These are phyloP conservation scores for Suillus clintonianus DNA, from an alignment of 768 basidiomycete species.

Conservation along the genomic window DNA sequence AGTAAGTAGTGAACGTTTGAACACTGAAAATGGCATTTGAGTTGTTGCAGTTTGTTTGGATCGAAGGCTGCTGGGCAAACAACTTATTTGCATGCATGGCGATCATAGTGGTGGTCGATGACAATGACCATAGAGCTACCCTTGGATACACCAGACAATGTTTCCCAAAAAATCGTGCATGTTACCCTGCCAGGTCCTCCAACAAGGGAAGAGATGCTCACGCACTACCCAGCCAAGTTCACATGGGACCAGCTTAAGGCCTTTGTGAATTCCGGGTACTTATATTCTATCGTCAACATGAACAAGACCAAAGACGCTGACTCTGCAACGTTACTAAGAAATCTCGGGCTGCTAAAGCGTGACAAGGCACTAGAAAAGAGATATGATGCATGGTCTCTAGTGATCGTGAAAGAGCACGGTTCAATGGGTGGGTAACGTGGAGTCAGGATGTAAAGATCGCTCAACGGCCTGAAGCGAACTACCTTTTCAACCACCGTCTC, in stretches of 20 bases:
- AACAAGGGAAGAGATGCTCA: slow-evolving; percentile 64
- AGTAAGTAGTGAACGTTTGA: too few species aligned
- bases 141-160: background rate
- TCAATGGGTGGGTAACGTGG: slow-evolving; percentile 54
- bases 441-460: slow-evolving; percentile 1
- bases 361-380: slow-evolving; percentile 67
- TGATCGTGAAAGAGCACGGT: slow-evolving; percentile 61
- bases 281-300: slow-evolving; percentile 14
- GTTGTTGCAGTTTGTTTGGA: too few species aligned
- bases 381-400: slow-evolving; percentile 60
- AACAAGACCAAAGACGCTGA: background rate
- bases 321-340: slow-evolving; percentile 41
- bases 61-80: too few species aligned
- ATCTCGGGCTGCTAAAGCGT: slow-evolving; percentile 79
- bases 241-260: slow-evolving; percentile 76
- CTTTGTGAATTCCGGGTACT: slow-evolving; percentile 76
- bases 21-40: too few species aligned
- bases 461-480: slow-evolving; percentile 52
- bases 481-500: slow-evolving; percentile 66
- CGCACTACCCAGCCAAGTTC: slow-evolving; percentile 72
- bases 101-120: background rate
- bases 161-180: background rate
- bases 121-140: slow-evolving; percentile 9
- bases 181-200: slow-evolving; percentile 63
- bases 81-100: too few species aligned